Conservation (phyloP, 2,329 filamentous ascomycete genomes). For the Diaporthe sp. region DNA sequence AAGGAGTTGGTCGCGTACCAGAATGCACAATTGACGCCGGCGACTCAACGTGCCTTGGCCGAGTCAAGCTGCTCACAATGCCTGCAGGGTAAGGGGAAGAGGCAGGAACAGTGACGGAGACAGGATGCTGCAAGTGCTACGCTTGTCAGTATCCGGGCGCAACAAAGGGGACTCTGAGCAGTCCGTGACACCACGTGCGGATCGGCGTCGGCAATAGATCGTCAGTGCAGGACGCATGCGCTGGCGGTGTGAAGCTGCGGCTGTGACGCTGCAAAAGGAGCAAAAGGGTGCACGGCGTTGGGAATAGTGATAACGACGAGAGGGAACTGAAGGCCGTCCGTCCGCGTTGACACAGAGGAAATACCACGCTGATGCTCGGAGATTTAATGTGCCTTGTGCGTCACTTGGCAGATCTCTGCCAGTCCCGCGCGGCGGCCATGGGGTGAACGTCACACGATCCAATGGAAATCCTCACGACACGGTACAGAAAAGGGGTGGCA, state of each 20-base stretch:
- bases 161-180: slow-evolving; percentile 1
- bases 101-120: background rate
- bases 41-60: background rate
- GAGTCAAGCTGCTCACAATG: slow-evolving; percentile 19
- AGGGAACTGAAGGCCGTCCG: slow-evolving; percentile 4
- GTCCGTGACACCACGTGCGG: slow-evolving; percentile 29
- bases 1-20: slow-evolving; percentile 8
- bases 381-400: slow-evolving; percentile 41
- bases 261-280: slow-evolving; percentile 30
- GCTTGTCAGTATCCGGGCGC: slow-evolving; percentile 33
- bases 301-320: slow-evolving; percentile 1
- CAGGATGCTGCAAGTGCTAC: slow-evolving; percentile 19
- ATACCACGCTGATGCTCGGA: slow-evolving; percentile 37
- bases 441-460: slow-evolving; percentile 17
- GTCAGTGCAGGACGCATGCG: slow-evolving; percentile 33
- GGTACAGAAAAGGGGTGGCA: slow-evolving; percentile 1
- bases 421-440: slow-evolving; percentile 26
- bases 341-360: slow-evolving; percentile 18
- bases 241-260: slow-evolving; percentile 17
- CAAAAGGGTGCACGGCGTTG: background rate
- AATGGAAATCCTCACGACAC: slow-evolving; percentile 1
- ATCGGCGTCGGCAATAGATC: slow-evolving; percentile 36
- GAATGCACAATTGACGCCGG: slow-evolving; percentile 3
- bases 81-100: background rate
- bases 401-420: slow-evolving; percentile 36